A percentile compares a stretch with the other conserved stretches of the same genome.
Evolutionary conservation across 169 alveolate genomes (phyloP).

Genomic region (Cryptosporidium sp.): DNA sequence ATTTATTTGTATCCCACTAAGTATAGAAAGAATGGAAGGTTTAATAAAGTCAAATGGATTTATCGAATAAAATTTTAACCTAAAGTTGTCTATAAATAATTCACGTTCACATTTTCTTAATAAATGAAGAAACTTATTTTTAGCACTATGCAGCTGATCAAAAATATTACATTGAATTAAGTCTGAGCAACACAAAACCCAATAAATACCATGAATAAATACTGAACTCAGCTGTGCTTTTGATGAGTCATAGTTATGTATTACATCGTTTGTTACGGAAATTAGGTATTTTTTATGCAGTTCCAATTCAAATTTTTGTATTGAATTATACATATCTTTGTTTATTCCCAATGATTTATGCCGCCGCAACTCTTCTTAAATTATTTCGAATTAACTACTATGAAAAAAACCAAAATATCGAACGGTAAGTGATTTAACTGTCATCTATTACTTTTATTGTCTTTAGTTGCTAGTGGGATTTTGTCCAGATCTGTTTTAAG

Average conservation of each 20-base stretch:
- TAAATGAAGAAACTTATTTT: not conserved
- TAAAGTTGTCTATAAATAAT: not conserved
- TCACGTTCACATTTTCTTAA: constrained; percentile 32
- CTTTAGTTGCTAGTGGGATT: constrained; percentile 47
- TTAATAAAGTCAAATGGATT: constrained; percentile 20
- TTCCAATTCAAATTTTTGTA: constrained; percentile 13
- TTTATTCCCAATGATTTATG: not conserved
- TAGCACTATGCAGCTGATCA: not conserved
- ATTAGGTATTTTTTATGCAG: constrained; percentile 22
- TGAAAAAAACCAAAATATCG: not conserved
- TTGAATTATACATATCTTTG: not conserved
- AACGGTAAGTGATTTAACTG: constrained; percentile 9
- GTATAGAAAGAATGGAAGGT: constrained; percentile 45
- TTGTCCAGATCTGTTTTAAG: constrained; percentile 10
- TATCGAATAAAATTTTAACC: not conserved
- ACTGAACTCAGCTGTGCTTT: constrained; percentile 33
- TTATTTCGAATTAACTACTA: not conserved
- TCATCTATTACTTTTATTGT: not conserved
- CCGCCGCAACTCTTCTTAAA: not conserved
- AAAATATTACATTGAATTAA: constrained; percentile 2
- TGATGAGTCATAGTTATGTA: not conserved
- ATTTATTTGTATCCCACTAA: constrained; percentile 47
- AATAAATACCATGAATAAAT: constrained; percentile 42
- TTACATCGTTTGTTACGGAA: not conserved
- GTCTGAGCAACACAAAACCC: constrained; percentile 32